A percentile compares a stretch with the other conserved stretches of the same genome.
phyloP scores from a whole-genome alignment of 2,329 filamentous ascomycete species.

The Aspergillus sp. region DNA sequence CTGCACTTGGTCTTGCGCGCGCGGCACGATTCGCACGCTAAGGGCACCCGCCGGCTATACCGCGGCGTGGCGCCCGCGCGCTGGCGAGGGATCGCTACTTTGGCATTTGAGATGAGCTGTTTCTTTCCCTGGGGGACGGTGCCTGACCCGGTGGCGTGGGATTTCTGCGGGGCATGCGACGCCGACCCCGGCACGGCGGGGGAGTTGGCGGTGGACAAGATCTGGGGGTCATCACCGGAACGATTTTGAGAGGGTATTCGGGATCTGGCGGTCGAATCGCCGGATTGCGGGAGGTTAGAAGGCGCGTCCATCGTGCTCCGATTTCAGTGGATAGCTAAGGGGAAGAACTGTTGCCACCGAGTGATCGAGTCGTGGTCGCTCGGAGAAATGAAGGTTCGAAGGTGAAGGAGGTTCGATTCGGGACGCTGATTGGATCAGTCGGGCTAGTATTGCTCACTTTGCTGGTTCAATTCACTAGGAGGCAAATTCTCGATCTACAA shows the following conservation, averaged over 20 bases:
- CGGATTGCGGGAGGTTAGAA: constrained; percentile 11
- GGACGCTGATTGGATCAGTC: too few species aligned
- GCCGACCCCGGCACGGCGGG: constrained; percentile 5
- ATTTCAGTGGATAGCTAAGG: background rate
- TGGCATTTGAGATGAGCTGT: constrained; percentile 17
- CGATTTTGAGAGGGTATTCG: constrained; percentile 10
- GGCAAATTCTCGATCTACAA: background rate
- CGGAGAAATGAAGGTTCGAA: background rate
- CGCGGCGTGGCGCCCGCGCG: constrained; percentile 13
- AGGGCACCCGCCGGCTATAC: constrained; percentile 30
- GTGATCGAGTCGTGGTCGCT: background rate
- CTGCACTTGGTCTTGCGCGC: constrained; percentile 46
- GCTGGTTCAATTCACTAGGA: background rate
- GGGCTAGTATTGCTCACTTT: background rate
- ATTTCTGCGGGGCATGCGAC: constrained; percentile 2
- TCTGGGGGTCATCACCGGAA: constrained; percentile 4
- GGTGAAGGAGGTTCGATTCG: background rate
- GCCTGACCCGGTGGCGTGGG: constrained; percentile 6
- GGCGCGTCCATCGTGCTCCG: constrained; percentile 11
- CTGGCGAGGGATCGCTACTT: constrained; percentile 33
- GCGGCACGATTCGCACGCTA: constrained; percentile 43
- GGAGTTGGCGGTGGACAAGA: constrained; percentile 12
- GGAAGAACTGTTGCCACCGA: background rate
- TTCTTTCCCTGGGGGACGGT: constrained; percentile 13
- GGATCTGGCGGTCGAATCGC: constrained; percentile 6